Percentiles rank a stretch among this genome's conserved stretches.
phyloP scores from a whole-genome alignment of 83 land plant genomes.

The Diphasiastrum complanatum region DNA sequence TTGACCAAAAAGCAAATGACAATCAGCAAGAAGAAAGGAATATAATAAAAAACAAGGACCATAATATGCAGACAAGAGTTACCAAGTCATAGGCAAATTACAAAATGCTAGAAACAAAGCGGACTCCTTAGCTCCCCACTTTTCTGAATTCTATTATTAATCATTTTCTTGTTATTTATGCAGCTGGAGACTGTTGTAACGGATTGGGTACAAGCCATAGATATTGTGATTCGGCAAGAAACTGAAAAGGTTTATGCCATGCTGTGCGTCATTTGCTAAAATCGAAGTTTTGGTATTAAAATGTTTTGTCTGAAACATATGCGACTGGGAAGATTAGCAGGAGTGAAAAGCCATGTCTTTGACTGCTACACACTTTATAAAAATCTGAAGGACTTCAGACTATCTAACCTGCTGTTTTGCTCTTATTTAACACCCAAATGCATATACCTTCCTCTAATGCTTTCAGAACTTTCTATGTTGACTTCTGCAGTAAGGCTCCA shows the following conservation, averaged over 20 bases:
- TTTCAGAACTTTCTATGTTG: too few species aligned
- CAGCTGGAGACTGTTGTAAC: conserved; percentile 24
- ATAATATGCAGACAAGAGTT: too few species aligned
- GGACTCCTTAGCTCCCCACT: background rate
- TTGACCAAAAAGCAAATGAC: conserved; percentile 5
- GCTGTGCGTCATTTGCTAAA: background rate
- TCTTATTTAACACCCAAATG: too few species aligned
- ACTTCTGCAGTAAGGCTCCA: too few species aligned
- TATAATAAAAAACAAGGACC: too few species aligned
- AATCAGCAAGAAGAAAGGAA: conserved; percentile 8
- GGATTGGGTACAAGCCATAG: conserved; percentile 19
- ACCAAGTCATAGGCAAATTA: too few species aligned
- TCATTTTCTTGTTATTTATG: background rate
- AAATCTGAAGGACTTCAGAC: background rate
- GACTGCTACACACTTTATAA: background rate
- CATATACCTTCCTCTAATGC: too few species aligned
- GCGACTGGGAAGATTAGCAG: conserved; percentile 1
- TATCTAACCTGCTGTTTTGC: too few species aligned
- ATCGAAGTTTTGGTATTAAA: background rate
- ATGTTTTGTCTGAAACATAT: background rate
- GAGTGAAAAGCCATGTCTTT: background rate
- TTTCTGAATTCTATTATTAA: background rate
- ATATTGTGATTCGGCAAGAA: conserved; percentile 6
- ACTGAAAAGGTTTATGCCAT: conserved; percentile 9
- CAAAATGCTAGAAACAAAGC: too few species aligned